phyloP scores from a whole-genome alignment of 2,329 filamentous ascomycete genomes.

The Cladophialophora bantiana region DNA sequence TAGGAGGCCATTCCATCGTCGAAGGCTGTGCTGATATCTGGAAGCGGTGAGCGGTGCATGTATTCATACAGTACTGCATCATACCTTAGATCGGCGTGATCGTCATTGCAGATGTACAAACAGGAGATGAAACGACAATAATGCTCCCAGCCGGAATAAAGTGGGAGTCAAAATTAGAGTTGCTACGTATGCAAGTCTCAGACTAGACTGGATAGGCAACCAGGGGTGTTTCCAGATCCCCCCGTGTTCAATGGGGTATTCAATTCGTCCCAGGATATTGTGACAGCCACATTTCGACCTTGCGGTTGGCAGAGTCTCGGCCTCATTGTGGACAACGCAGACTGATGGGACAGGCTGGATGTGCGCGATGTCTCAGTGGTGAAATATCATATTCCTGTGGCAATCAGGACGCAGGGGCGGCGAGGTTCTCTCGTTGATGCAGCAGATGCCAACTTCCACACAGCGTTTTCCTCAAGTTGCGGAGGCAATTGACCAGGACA shows the following conservation, averaged over 20 bases:
- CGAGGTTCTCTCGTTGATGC: neutral
- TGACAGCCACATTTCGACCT: neutral
- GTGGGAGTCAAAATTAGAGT: conserved; percentile 22
- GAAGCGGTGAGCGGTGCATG: neutral
- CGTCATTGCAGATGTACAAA: conserved; percentile 13
- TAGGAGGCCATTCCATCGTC: neutral
- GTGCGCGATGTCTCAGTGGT: neutral
- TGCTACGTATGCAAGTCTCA: conserved; percentile 32
- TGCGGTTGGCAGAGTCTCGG: neutral
- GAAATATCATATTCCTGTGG: neutral
- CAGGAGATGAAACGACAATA: conserved; percentile 15
- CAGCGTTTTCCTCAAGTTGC: neutral
- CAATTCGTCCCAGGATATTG: conserved; percentile 2
- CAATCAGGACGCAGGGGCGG: neutral
- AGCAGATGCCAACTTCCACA: neutral
- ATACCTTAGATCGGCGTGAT: neutral
- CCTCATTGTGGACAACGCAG: neutral
- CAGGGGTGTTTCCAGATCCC: conserved; percentile 4
- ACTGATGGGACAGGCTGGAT: neutral
- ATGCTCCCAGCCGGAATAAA: conserved; percentile 14
- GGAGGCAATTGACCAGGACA: neutral
- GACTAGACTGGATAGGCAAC: conserved; percentile 17
- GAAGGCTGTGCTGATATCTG: neutral
- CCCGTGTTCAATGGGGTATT: conserved; percentile 2
- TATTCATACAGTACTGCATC: neutral